These are phyloP conservation scores for Metarhizium sp. DNA, from an alignment of 2,329 filamentous ascomycete genomes.

Conservation along the genomic window DNA sequence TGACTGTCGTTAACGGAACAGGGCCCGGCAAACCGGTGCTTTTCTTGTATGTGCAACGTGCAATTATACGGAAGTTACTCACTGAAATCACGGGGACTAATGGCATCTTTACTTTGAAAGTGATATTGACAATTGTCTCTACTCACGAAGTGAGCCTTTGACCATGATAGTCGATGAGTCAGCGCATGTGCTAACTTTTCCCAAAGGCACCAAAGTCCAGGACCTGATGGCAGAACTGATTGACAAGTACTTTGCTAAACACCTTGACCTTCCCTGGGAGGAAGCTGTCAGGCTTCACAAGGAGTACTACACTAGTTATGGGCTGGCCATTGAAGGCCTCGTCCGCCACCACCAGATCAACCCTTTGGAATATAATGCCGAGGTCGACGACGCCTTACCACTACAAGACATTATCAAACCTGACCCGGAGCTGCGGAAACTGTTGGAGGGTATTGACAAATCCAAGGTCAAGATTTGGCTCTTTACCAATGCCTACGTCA, in stretches of 20 bases:
- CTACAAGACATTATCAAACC: conserved; percentile 77
- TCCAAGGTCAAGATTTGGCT: conserved; percentile 85
- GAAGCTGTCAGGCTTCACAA: conserved; percentile 81
- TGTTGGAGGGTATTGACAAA: conserved; percentile 76
- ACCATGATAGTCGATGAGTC: not conserved
- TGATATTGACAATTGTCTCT: conserved; percentile 98
- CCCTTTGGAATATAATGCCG: conserved; percentile 83
- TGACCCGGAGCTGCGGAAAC: conserved; percentile 59
- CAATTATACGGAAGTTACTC: not conserved
- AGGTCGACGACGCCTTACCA: conserved; percentile 91
- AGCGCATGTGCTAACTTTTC: conserved; percentile 2
- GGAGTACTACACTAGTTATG: conserved; percentile 93
- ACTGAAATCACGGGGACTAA: not conserved
- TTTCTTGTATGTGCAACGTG: conserved; percentile 28
- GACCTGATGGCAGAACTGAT: conserved; percentile 85
- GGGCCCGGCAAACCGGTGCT: conserved; percentile 27
- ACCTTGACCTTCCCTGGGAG: conserved; percentile 63
- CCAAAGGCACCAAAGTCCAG: conserved; percentile 64
- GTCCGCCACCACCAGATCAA: conserved; percentile 93
- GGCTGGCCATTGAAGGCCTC: conserved; percentile 91
- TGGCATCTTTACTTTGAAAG: conserved; percentile 38
- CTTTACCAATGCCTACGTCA: conserved; percentile 93
- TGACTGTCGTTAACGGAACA: conserved; percentile 26
- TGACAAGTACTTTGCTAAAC: conserved; percentile 50
- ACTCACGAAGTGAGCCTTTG: conserved; percentile 62